Evolutionary conservation across 768 basidiomycete genomes (phyloP).

Genomic region (Suillus sp.): DNA sequence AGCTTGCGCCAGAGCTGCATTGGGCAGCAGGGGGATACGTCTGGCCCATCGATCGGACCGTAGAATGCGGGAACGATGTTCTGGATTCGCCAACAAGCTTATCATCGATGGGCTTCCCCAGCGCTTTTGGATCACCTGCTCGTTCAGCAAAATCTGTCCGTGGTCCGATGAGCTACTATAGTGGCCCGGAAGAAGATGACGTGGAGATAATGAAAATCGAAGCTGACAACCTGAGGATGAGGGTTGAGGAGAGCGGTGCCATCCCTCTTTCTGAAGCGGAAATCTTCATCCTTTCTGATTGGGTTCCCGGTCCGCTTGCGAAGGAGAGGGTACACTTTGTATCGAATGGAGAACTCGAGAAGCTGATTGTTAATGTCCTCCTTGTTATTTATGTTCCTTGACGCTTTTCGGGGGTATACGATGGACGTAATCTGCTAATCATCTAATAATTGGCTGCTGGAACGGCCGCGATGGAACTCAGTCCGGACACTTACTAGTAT

Average conservation of each 20-base stretch:
- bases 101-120: constrained; percentile 29
- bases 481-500: not conserved
- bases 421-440: constrained; percentile 6
- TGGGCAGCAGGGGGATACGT: constrained; percentile 85
- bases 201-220: constrained; percentile 30
- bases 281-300: constrained; percentile 60
- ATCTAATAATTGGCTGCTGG: constrained; percentile 9
- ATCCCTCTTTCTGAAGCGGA: constrained; percentile 63
- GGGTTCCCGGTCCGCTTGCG: constrained; percentile 48
- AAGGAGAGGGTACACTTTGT: constrained; percentile 74
- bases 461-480: not conserved
- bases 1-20: constrained; percentile 71
- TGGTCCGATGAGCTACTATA: constrained; percentile 49
- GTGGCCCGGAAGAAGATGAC: constrained; percentile 42
- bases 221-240: constrained; percentile 45
- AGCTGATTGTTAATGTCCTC: constrained; percentile 74
- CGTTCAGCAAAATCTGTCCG: constrained; percentile 38
- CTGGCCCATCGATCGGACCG: constrained; percentile 73
- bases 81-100: constrained; percentile 26
- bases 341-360: constrained; percentile 65
- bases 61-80: constrained; percentile 59
- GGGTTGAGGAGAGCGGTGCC: constrained; percentile 71
- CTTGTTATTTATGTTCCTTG: constrained; percentile 70
- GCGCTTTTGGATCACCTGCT: constrained; percentile 25
- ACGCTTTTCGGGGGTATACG: constrained; percentile 16